Base-by-base conservation (phyloP, 108 stramenopile species). In the Schizochytrium sp. region DNA sequence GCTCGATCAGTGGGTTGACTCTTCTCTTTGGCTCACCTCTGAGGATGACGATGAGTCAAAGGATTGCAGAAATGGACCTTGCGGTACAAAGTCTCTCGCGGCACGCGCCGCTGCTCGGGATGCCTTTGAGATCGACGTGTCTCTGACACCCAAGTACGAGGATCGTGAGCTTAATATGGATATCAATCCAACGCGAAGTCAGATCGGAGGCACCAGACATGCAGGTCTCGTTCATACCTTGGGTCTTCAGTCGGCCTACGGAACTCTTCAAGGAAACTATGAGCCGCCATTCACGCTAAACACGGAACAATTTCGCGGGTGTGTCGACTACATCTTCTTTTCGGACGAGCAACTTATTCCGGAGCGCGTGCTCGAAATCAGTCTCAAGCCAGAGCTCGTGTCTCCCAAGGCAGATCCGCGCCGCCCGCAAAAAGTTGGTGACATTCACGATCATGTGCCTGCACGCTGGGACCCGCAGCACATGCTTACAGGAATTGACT, bases 301-400 rank as follows among this genome's bases (percentile, higher is more conserved):
- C 60, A 44, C 88, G 48, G 88, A 88, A 60, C 60, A 44, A 1
- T 60, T 60, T 47, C 29, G 29, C 10, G 88, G 60, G 16, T 69
- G 60, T 23, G 88, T 69, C 19, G 88, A 88, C 29, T 88, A 69
- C 19, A 88, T 88, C 5, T 88, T 88, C 47, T 44, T 63, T 19
- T 45, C 44, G 4, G 5, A 23, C 5, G 34, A 88, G 58, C 43
- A 28, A 5, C 60, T 88, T 23, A 5, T 5, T 14, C 88, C 88
- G 21, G 60, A 55, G 43, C 43, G 60, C 44, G 18, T 69, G 5
- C 63, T 88, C 25, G 29, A 59, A 5, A 19, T 88, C 4, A 25
- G 43, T 8, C 5, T 6, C 21, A 47, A 25, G n/a, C 10, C 45
- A 53, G 6, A 8, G 6, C 48, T 83, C 28, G 51, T 53, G 6